Evolutionary conservation across 2,329 filamentous ascomycete species (phyloP).

Genomic region (Microsporum audouinii): DNA sequence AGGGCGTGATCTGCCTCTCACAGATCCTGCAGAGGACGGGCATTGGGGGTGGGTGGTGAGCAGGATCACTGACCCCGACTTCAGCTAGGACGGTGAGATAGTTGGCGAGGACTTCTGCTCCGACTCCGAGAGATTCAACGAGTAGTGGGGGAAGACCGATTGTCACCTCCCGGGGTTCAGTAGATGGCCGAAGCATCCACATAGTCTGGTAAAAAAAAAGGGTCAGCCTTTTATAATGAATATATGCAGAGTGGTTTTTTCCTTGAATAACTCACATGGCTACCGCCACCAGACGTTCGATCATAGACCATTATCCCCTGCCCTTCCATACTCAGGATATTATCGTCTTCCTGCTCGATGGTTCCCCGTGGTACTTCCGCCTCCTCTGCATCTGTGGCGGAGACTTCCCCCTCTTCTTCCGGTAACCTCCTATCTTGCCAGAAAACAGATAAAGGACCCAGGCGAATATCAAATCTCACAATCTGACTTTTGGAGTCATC

Average conservation of each 20-base stretch:
- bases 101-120: constrained; percentile 85
- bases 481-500: constrained; percentile 90
- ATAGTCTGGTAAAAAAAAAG: constrained; percentile 57
- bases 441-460: constrained; percentile 60
- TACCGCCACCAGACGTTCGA: constrained; percentile 69
- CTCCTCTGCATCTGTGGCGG: constrained; percentile 15
- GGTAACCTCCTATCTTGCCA: constrained; percentile 19
- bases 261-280: constrained; percentile 57
- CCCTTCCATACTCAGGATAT: constrained; percentile 70
- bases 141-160: constrained; percentile 85
- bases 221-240: not conserved
- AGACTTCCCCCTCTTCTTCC: constrained; percentile 10
- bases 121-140: constrained; percentile 85
- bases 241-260: not conserved
- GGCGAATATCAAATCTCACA: constrained; percentile 63
- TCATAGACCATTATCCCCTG: constrained; percentile 99
- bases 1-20: constrained; percentile 90
- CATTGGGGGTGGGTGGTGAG: constrained; percentile 64
- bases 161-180: constrained; percentile 79
- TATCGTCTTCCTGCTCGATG: constrained; percentile 27
- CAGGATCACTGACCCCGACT: constrained; percentile 61
- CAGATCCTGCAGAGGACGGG: constrained; percentile 93
- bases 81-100: constrained; percentile 87
- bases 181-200: constrained; percentile 98
- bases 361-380: constrained; percentile 29